phyloP scores from a whole-genome alignment of 1,284 basidiomycete genomes.

The Cystobasidiaceae sp. region DNA sequence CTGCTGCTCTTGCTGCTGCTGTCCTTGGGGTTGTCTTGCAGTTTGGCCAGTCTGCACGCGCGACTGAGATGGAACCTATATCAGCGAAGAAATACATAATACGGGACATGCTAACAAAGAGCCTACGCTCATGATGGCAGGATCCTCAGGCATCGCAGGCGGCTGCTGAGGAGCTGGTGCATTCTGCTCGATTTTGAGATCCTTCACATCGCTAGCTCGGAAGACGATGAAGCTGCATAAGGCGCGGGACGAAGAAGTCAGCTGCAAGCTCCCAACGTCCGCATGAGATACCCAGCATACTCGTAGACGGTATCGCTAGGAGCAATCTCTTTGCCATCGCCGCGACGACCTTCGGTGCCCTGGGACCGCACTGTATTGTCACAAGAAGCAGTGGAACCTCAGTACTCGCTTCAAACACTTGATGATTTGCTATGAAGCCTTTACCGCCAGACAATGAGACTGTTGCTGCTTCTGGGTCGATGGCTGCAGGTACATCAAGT shows the following conservation, averaged over 20 bases:
- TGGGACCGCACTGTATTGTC: slow-evolving; percentile 40
- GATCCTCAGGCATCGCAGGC: slow-evolving; percentile 36
- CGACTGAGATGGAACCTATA: slow-evolving; percentile 12
- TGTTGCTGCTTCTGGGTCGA: slow-evolving; percentile 42
- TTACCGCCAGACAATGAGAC: slow-evolving; percentile 30
- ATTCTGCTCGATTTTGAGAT: slow-evolving; percentile 43
- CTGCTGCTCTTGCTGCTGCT: slow-evolving; percentile 31
- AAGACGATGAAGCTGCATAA: slow-evolving; percentile 43
- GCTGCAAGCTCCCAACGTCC: no score
- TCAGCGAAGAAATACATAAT: background rate
- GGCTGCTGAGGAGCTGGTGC: slow-evolving; percentile 30
- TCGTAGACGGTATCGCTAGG: slow-evolving; percentile 43
- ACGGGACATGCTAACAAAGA: background rate
- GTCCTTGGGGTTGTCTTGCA: slow-evolving; percentile 2
- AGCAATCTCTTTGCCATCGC: slow-evolving; percentile 40
- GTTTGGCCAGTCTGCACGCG: slow-evolving; percentile 20
- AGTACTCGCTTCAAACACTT: background rate
- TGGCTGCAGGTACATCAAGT: slow-evolving; percentile 27
- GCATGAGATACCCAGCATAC: slow-evolving; percentile 35
- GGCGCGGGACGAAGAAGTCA: background rate
- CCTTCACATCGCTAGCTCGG: slow-evolving; percentile 44
- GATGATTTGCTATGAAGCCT: background rate
- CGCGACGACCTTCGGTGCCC: slow-evolving; percentile 43
- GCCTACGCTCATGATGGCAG: slow-evolving; percentile 43
- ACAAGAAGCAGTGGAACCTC: background rate